phyloP scores from a whole-genome alignment of 768 basidiomycete genomes.

The Guyanaporus albipodus region DNA sequence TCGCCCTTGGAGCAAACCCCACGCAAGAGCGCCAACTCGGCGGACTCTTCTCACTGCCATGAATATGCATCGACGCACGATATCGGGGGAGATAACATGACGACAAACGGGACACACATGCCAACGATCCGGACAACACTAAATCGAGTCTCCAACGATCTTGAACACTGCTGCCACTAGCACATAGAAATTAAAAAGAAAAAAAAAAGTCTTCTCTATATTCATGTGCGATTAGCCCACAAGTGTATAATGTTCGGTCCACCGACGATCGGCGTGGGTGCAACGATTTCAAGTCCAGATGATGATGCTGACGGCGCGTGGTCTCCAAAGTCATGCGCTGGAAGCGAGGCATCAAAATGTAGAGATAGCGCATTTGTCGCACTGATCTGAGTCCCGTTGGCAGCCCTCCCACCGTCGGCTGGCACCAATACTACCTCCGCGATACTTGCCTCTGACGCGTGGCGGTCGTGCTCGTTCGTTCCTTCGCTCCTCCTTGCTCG shows the following conservation, averaged over 20 bases:
- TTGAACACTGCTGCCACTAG: no score
- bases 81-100: conserved; percentile 3
- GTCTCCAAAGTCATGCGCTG: conserved; percentile 21
- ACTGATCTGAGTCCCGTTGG: conserved; percentile 22
- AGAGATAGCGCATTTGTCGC: conserved; percentile 33
- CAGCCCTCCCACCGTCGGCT: conserved; percentile 16
- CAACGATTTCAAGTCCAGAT: conserved; percentile 32
- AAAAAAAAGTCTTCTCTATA: conserved; percentile 3
- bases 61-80: not conserved
- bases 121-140: conserved; percentile 14
- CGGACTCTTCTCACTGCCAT: not conserved
- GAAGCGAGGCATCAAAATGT: conserved; percentile 35
- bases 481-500: conserved; percentile 26
- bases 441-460: conserved; percentile 18
- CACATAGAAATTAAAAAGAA: not conserved
- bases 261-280: conserved; percentile 33
- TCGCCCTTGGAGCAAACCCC: not conserved
- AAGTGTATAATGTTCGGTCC: conserved; percentile 33
- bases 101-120: conserved; percentile 23
- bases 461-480: conserved; percentile 15
- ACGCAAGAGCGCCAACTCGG: not conserved
- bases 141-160: no score
- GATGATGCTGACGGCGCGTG: conserved; percentile 18
- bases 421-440: conserved; percentile 20
- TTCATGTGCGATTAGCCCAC: conserved; percentile 32